A percentile compares a stretch with the other conserved stretches of the same genome.
Conservation (phyloP, 306 rosid genomes). For the Sphenostylis stenocarpa region DNA sequence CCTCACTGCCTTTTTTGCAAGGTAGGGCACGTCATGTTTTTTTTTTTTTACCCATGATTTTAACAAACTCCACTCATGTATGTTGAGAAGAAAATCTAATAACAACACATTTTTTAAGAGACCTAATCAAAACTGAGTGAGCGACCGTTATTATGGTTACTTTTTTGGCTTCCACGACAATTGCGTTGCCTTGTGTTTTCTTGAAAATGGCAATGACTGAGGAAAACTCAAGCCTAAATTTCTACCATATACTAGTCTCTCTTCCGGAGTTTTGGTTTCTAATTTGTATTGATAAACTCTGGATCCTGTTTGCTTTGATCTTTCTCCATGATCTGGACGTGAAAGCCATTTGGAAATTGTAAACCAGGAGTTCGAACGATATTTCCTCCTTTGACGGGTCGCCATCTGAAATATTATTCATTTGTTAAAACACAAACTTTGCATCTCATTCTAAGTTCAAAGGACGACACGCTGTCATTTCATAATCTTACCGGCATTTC, state of each 20-base stretch:
- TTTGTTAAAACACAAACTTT: constrained; percentile 23
- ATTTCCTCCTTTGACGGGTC: constrained; percentile 70
- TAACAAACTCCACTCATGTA: neutral
- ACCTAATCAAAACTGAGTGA: constrained; percentile 35
- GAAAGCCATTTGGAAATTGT: constrained; percentile 82
- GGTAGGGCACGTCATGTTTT: constrained; percentile 15
- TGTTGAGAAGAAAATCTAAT: constrained; percentile 26
- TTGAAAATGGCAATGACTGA: constrained; percentile 33
- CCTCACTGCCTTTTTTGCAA: neutral
- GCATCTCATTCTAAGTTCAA: constrained; percentile 2
- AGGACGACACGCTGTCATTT: neutral
- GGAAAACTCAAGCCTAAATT: constrained; percentile 20
- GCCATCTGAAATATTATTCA: constrained; percentile 51
- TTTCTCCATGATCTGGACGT: constrained; percentile 56
- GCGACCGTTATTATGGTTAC: constrained; percentile 27
- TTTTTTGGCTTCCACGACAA: constrained; percentile 29
- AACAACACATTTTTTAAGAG: constrained; percentile 16
- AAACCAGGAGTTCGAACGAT: constrained; percentile 71
- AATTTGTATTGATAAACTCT: constrained; percentile 16
- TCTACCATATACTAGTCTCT: constrained; percentile 12
- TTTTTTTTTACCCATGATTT: neutral
- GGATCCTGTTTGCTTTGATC: constrained; percentile 33
- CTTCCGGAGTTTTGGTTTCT: constrained; percentile 24
- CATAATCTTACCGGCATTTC: constrained; percentile 66
- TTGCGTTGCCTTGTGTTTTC: constrained; percentile 22